A percentile compares a stretch with the other conserved stretches of the same genome.
These are phyloP conservation scores for Vitis vinifera DNA, from an alignment of 164 flowering plant genomes.

Conservation along the genomic window DNA sequence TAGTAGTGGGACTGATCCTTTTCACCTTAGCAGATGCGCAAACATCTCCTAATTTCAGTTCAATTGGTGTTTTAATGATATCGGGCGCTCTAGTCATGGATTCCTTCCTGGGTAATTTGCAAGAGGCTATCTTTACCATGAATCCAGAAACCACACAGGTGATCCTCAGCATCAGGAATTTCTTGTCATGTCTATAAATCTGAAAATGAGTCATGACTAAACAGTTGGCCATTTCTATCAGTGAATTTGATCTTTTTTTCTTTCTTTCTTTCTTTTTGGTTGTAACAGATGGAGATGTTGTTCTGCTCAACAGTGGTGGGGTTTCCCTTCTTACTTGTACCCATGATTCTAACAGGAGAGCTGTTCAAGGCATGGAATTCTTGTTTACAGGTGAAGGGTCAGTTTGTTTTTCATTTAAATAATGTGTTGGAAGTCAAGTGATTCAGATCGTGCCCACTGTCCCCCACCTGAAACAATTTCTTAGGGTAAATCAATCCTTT, in stretches of 20 bases:
- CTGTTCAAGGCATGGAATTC: conserved; percentile 33
- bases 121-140: conserved; percentile 76
- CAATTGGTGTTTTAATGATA: conserved; percentile 73
- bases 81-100: conserved; percentile 72
- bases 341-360: conserved; percentile 39
- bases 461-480: not conserved
- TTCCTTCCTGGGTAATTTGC: conserved; percentile 72
- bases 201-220: not conserved
- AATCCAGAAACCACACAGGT: conserved; percentile 86
- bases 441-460: conserved; percentile 11
- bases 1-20: conserved; percentile 68
- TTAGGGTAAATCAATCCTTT: not conserved
- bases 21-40: conserved; percentile 83
- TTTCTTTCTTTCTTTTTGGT: not conserved
- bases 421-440: not conserved
- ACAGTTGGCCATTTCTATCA: not conserved
- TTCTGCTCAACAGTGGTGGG: conserved; percentile 37
- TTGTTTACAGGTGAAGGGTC: conserved; percentile 22
- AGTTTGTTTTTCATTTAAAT: not conserved
- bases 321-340: conserved; percentile 30
- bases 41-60: conserved; percentile 70
- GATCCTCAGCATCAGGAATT: not conserved
- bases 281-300: conserved; percentile 35
- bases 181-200: not conserved
- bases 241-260: not conserved